Evolutionary conservation across 1,284 basidiomycete genomes (phyloP).

Genomic region (Thelephora terrestris): DNA sequence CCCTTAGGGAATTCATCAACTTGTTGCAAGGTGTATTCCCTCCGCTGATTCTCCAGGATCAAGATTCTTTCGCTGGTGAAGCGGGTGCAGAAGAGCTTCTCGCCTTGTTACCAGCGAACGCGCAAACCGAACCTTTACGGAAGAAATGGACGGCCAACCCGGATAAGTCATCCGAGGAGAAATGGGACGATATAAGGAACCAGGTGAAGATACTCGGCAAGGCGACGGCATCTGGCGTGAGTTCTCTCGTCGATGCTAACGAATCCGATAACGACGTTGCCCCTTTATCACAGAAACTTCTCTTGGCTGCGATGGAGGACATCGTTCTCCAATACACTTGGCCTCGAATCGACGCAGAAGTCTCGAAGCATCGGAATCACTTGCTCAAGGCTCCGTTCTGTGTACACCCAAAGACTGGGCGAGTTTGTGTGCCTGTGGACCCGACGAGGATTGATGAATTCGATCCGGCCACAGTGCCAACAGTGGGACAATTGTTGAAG

Average conservation of each 20-base stretch:
- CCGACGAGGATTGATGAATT: constrained; percentile 73
- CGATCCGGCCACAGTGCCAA: constrained; percentile 81
- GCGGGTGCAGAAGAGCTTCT: constrained; percentile 73
- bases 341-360: constrained; percentile 93
- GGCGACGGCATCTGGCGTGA: constrained; percentile 18
- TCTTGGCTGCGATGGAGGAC: constrained; percentile 61
- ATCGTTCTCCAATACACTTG: constrained; percentile 93
- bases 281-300: constrained; percentile 20
- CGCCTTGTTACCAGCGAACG: constrained; percentile 61
- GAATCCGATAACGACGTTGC: neutral
- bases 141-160: constrained; percentile 55
- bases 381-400: constrained; percentile 97
- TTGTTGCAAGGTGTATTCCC: constrained; percentile 50
- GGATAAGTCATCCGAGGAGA: constrained; percentile 45
- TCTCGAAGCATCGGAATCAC: constrained; percentile 96
- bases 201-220: constrained; percentile 22
- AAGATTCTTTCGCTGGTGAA: constrained; percentile 73
- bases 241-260: neutral
- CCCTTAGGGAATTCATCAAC: constrained; percentile 38
- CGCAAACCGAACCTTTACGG: constrained; percentile 37
- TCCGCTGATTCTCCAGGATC: constrained; percentile 72
- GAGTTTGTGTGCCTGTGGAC: constrained; percentile 92
- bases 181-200: constrained; percentile 66
- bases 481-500: constrained; percentile 70
- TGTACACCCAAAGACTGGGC: constrained; percentile 92